A percentile compares a stretch with the other conserved stretches of the same genome.
Conservation (phyloP, 169 alveolate genomes). For the Eimeria falciformis region DNA sequence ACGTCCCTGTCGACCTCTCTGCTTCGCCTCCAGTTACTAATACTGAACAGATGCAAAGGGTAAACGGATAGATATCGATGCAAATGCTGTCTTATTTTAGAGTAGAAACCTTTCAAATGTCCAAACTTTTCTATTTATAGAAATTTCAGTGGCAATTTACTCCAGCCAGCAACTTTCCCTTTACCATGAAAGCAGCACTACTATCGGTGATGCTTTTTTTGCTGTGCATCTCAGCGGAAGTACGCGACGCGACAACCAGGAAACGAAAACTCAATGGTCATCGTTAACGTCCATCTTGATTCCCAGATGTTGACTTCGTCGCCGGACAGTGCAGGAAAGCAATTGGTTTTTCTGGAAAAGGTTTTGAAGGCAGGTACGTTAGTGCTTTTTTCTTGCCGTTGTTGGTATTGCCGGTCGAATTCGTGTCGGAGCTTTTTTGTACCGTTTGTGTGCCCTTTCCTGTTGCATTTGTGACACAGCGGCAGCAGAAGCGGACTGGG, state of each 20-base stretch:
- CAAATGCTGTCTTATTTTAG: neutral
- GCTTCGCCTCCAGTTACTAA: slow-evolving; percentile 32
- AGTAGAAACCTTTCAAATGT: too few species aligned
- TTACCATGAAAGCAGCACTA: too few species aligned
- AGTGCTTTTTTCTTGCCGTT: too few species aligned
- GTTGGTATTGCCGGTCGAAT: too few species aligned
- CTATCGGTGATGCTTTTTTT: too few species aligned
- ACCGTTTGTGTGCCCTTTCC: neutral
- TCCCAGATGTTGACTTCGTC: neutral
- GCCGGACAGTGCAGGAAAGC: neutral
- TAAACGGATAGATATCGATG: neutral
- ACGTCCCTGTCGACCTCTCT: slow-evolving; percentile 41
- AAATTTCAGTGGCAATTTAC: too few species aligned
- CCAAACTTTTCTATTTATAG: too few species aligned
- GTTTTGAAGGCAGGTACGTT: slow-evolving; percentile 18
- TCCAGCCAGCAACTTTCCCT: too few species aligned
- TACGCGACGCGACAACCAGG: neutral
- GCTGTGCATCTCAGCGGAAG: slow-evolving; percentile 9
- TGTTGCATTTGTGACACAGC: slow-evolving; percentile 54
- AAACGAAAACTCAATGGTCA: neutral
- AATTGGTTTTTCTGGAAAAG: slow-evolving; percentile 17
- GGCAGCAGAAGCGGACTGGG: slow-evolving; percentile 73
- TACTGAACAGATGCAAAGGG: neutral
- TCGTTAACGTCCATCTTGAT: slow-evolving; percentile 45
- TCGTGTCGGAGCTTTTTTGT: too few species aligned